These are phyloP conservation scores for Sextonia rubra DNA, from an alignment of 164 flowering plant species.

Conservation along the genomic window DNA sequence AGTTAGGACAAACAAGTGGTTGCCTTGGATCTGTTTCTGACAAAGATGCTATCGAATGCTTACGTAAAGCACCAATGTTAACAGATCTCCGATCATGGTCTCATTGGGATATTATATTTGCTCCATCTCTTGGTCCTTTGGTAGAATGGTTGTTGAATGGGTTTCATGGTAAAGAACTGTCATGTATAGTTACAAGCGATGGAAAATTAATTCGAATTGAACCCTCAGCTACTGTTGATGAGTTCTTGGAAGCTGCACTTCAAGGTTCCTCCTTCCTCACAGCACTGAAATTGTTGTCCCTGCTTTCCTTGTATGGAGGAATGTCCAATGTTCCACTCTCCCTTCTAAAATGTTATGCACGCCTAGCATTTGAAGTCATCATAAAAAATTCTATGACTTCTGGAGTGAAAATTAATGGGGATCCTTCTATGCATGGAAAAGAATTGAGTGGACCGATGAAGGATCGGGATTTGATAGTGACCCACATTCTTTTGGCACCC, in stretches of 20 bases:
- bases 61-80: constrained; percentile 76
- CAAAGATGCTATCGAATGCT: constrained; percentile 62
- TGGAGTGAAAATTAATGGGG: constrained; percentile 14
- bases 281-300: constrained; percentile 66
- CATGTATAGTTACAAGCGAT: constrained; percentile 65
- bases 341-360: constrained; percentile 65
- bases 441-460: constrained; percentile 3
- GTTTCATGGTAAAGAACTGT: constrained; percentile 48
- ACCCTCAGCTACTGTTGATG: constrained; percentile 56
- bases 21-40: constrained; percentile 33
- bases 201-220: constrained; percentile 74
- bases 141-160: constrained; percentile 65
- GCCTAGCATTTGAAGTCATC: constrained; percentile 61
- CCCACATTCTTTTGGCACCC: not conserved
- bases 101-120: constrained; percentile 83
- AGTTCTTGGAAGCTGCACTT: constrained; percentile 65
- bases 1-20: constrained; percentile 15
- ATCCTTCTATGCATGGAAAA: constrained; percentile 12
- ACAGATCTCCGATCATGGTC: constrained; percentile 71
- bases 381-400: constrained; percentile 39
- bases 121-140: constrained; percentile 88
- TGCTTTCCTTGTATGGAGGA: constrained; percentile 64
- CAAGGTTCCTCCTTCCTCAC: constrained; percentile 65
- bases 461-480: constrained; percentile 8
- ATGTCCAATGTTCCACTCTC: constrained; percentile 50